Percentiles rank a stretch among this genome's conserved stretches.
phyloP scores from a whole-genome alignment of 176 grass and related monocot species.

The Rhipidocladum racemiflorum region DNA sequence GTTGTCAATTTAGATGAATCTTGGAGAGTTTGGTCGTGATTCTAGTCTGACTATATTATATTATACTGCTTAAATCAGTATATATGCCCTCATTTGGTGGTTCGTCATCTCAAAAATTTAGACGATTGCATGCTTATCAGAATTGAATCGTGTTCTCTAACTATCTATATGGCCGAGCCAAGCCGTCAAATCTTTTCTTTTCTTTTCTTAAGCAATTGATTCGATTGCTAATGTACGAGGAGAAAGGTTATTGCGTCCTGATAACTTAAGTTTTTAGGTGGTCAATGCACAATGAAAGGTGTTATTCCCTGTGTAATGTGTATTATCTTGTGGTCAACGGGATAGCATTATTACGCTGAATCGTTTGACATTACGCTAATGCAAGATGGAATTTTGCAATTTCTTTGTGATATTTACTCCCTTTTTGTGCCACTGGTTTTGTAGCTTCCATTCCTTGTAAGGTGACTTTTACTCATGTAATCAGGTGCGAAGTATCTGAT shows the following conservation, averaged over 20 bases:
- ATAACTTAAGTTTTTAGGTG: not conserved
- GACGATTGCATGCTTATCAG: not conserved
- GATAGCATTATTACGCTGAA: not conserved
- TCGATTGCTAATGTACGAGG: not conserved
- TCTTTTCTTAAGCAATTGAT: not conserved
- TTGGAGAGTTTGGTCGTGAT: slow-evolving; percentile 5
- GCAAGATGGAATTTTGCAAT: not conserved
- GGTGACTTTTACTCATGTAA: not conserved
- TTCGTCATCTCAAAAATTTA: not conserved
- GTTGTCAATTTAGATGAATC: not conserved
- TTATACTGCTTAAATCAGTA: not conserved
- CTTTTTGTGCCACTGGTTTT: not conserved
- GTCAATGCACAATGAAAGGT: not conserved
- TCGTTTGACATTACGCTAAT: not conserved
- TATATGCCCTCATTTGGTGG: not conserved
- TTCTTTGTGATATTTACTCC: not conserved
- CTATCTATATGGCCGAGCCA: not conserved
- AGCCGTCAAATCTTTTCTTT: not conserved
- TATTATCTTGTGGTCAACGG: not conserved
- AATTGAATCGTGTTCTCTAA: not conserved
- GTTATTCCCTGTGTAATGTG: not conserved
- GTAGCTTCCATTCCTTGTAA: not conserved
- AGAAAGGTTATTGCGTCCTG: not conserved
- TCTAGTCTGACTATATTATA: not conserved
- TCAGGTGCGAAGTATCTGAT: not conserved